Evolutionary conservation across 2,329 filamentous ascomycete genomes (phyloP).

Genomic region (Xylariaceae sp.): DNA sequence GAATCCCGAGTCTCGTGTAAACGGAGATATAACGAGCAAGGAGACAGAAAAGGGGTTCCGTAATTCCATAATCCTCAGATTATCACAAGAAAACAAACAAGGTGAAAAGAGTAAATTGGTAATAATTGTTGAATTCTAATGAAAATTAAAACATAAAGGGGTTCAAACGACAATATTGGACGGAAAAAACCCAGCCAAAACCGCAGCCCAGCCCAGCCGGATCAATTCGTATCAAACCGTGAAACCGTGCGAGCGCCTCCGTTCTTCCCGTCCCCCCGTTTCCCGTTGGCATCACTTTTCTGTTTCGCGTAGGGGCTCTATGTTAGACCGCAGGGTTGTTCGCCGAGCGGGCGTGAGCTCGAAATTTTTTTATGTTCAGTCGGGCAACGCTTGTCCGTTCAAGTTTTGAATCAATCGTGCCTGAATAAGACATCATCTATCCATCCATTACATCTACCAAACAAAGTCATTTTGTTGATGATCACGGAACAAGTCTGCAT

Average conservation of each 20-base stretch:
- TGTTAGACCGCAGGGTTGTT: neutral
- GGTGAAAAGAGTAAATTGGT: neutral
- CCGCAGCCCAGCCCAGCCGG: neutral
- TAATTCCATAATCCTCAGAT: constrained; percentile 28
- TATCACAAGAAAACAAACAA: constrained; percentile 28
- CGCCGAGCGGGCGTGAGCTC: constrained; percentile 1
- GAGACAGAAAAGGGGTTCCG: constrained; percentile 19
- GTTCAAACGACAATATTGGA: neutral
- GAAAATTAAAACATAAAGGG: constrained; percentile 18
- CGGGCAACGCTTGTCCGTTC: constrained; percentile 1
- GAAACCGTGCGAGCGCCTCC: neutral
- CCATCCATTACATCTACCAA: constrained; percentile 17
- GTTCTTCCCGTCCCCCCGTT: neutral
- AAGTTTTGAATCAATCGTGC: constrained; percentile 6
- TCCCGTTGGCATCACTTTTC: neutral
- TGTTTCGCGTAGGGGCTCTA: neutral
- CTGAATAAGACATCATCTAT: constrained; percentile 12
- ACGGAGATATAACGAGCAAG: too few species aligned
- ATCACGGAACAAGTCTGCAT: constrained; percentile 1
- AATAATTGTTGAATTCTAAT: neutral
- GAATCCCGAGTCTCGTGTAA: too few species aligned
- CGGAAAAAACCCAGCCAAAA: neutral
- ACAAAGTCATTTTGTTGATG: constrained; percentile 6
- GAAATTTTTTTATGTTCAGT: neutral
- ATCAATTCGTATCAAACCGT: constrained; percentile 10